Evolutionary conservation across 148 eudicot species (phyloP), one percentile per base, ranked within the genome.

Genomic region (Gaultheria prostrata): DNA sequence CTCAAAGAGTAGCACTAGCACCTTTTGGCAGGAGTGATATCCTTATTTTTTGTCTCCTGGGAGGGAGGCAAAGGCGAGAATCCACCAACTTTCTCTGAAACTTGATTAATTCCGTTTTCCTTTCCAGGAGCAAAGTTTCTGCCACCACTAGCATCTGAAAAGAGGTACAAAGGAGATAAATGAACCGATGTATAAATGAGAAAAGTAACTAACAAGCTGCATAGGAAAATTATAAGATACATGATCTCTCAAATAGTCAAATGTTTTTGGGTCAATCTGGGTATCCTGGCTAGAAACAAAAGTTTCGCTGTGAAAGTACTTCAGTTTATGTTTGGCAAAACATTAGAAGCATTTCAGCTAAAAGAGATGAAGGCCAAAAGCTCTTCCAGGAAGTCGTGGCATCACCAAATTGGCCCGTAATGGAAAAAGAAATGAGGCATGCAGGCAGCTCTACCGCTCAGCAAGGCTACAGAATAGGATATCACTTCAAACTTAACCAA

Each of bases 61-160:
- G 89, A 72, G 35, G 82, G 80, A 83, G 89, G 84, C 82, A 83
- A 80, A 72, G 87, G 83, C 54, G 87, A 84, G 24, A 78, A 46
- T 65, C 84, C 76, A 80, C 59, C 82, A 70, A 76, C 77, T 71
- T 86, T 87, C 56, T 85, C 88, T 83, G 91, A 75, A 86, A 86
- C 82, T 82, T 86, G 90, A 84, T 72, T 88, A 75, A 84, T 49
- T 74, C 87, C 93, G 85, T 91, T 92, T 84, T 90, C 98, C 87
- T 89, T 91, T 81, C 48, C 87, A 77, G 82, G 80, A 81, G 84
- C 83, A 81, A 83, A 86, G 70, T 78, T 89, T 83, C 86, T 92
- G 65, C 92, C 93, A 76, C 91, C 88, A 71, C 85, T 87, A 82
- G 87, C 86, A 90, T 90, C 98, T 94, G 87, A 54, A 24, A 82